Base-by-base conservation (phyloP, 306 rosid species). In the Glycine latifolia region DNA sequence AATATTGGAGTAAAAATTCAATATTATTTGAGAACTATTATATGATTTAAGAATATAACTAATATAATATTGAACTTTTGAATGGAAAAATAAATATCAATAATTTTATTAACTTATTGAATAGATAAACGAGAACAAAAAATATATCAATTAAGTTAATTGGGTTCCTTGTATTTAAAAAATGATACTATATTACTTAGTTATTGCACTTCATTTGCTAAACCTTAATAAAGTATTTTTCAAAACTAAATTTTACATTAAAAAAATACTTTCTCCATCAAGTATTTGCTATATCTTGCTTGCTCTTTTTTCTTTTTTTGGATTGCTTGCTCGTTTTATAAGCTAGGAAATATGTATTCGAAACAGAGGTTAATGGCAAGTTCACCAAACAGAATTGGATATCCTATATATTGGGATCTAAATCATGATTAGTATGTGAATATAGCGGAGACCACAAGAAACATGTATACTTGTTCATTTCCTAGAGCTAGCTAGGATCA, bases 351-450 rank as follows among this genome's bases (percentile, higher is more conserved):
- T 47, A 39, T 26, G 43, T 17, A 4, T 35, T 71, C 2, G 2
- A 33, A 63, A 12, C 3, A 47, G 39, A 37, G 46, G 63, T 14
- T 43, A 33, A 20, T 55, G 14, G 13, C 53, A 79, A 69, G 52
- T 41, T 76, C 56, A 76, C 37, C 43, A 59, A 68, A 60, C 6
- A 77, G 0, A 47, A 6, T 55, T 65, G 48, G 3, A 16, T 62
- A 56, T 66, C 6, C 10, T 71, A 26, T 26, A 26, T 1, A 52
- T 43, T 56, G 7, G 6, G 73, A 44, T 68, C 73, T 15, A 46
- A 63, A 54, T 80, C 48, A 70, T 77, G 20, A 85, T 80, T 85
- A 71, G 62, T 41, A 52, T 31, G 10, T 56, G 7, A 73, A 79
- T 33, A 60, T 82, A 61, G 50, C 53, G 74, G 79, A 55, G 15